Evolutionary conservation across 805 yeast species (phyloP).

Genomic region (Schwanniomyces pseudopolymorphus): DNA sequence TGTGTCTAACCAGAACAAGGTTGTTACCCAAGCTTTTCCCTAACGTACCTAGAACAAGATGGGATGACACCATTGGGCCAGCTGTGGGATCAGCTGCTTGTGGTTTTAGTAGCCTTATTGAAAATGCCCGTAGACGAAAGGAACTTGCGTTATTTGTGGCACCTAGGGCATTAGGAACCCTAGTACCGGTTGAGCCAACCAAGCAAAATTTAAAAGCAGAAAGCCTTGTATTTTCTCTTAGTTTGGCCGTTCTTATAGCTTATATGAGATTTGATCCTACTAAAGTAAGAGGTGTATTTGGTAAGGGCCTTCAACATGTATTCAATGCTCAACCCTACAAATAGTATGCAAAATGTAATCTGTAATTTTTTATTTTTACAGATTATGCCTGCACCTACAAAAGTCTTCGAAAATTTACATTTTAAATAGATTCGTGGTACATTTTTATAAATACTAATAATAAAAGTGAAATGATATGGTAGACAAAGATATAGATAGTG

Average conservation of each 20-base stretch:
- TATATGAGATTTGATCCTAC: slow-evolving; percentile 26
- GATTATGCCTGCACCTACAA: not conserved
- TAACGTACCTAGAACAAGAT: slow-evolving; percentile 25
- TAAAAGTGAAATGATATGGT: slow-evolving; percentile 16
- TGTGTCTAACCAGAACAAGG: slow-evolving; percentile 43
- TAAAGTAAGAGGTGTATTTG: slow-evolving; percentile 37
- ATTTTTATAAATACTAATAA: not conserved
- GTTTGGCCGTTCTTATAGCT: slow-evolving; percentile 38
- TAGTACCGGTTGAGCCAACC: slow-evolving; percentile 26
- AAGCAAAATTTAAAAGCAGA: slow-evolving; percentile 26
- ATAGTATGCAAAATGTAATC: not conserved
- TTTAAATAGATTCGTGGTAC: not conserved
- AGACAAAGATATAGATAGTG: slow-evolving; percentile 14
- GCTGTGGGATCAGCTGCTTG: slow-evolving; percentile 39
- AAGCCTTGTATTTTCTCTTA: slow-evolving; percentile 28
- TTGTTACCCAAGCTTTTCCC: slow-evolving; percentile 41
- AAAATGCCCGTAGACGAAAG: slow-evolving; percentile 39
- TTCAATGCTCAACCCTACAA: slow-evolving; percentile 1
- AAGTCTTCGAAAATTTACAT: not conserved
- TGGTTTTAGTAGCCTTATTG: slow-evolving; percentile 43
- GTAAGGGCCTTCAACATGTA: slow-evolving; percentile 21
- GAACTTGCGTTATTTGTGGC: slow-evolving; percentile 50
- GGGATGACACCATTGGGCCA: slow-evolving; percentile 42
- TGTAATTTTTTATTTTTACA: not conserved
- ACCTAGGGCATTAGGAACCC: slow-evolving; percentile 37